Evolutionary conservation across 257 asterid species (phyloP), one percentile per base, ranked within the genome.

Genomic region (Penstemon barbatus): DNA sequence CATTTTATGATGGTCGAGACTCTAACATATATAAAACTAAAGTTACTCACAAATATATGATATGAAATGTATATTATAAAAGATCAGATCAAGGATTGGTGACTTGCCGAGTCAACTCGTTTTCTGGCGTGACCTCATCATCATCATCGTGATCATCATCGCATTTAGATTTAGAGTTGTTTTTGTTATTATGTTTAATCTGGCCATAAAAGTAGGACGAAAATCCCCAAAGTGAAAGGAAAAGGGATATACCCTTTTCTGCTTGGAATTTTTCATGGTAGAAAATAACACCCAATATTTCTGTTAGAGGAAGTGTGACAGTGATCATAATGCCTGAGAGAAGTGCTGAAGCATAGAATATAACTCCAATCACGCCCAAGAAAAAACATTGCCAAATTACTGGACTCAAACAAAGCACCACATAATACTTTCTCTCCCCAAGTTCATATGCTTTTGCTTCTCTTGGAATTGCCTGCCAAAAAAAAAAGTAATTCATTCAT

Each of bases 301-400:
- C 68, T 1, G 73, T 71, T 0, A 76, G 3, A 0, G 80, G 77
- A 12, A 76, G 69, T 33, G 52, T n/a, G 3, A 76, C 77, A 0
- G 80, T 63, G 15, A 76, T 71, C 7, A 76, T 64, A 4, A 76
- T 65, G 56, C 66, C 73, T 3, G 80, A 71, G 8, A 71, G 46
- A 8, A 75, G 80, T 8, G 76, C 71, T 2, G 80, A 75, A 3
- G 80, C 51, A 59, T 81, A 83, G 67, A 75, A 83, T 25, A 83
- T 80, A 7, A 83, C 85, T 25, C 87, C 87, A 54, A 75, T 68
- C 3, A 72, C 83, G 5, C 85, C 87, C 54, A 77, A 56, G 70
- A 72, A 80, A 43, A 80, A 80, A 19, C 77, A 75, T 12, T 83
- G 87, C 84, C 87, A 82, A 5, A 82, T 7, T 36, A 82, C 71